Conservation (phyloP, 176 grass and related monocot genomes). For the Musa schizocarpa region DNA sequence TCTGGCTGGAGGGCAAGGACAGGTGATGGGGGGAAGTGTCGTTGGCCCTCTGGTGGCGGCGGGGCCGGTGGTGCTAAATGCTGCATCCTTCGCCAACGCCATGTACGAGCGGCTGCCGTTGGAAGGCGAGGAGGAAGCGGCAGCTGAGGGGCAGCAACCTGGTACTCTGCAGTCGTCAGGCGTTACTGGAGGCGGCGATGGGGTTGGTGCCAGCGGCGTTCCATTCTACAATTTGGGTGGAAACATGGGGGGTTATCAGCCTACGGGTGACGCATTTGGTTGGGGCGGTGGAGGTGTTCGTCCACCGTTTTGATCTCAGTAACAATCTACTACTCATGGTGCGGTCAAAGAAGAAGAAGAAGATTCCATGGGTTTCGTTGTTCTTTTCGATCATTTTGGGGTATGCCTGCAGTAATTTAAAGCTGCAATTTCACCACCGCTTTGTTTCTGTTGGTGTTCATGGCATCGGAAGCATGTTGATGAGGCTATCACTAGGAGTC, state of each 20-base stretch:
- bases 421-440: too few relatives aligned
- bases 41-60: conserved; percentile 8
- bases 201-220: conserved; percentile 36
- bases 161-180: background rate
- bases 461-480: too few relatives aligned
- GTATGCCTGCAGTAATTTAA: too few relatives aligned
- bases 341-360: background rate
- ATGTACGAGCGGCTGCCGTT: conserved; percentile 1
- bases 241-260: conserved; percentile 61
- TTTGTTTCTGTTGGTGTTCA: too few relatives aligned
- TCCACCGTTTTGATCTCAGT: conserved; percentile 53
- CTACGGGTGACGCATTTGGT: conserved; percentile 33
- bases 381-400: background rate
- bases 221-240: conserved; percentile 77
- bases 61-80: background rate
- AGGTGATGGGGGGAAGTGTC: conserved; percentile 3
- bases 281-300: conserved; percentile 56
- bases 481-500: too few relatives aligned
- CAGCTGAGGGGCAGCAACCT: background rate
- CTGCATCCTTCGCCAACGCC: conserved; percentile 2
- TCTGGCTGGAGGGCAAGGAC: background rate
- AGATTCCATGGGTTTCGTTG: conserved; percentile 1
- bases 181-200: background rate
- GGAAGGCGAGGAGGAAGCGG: conserved; percentile 6
- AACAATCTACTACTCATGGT: background rate